These are phyloP conservation scores for Globisporangium okanoganense DNA, from an alignment of 352 stramenopile species.

Conservation along the genomic window DNA sequence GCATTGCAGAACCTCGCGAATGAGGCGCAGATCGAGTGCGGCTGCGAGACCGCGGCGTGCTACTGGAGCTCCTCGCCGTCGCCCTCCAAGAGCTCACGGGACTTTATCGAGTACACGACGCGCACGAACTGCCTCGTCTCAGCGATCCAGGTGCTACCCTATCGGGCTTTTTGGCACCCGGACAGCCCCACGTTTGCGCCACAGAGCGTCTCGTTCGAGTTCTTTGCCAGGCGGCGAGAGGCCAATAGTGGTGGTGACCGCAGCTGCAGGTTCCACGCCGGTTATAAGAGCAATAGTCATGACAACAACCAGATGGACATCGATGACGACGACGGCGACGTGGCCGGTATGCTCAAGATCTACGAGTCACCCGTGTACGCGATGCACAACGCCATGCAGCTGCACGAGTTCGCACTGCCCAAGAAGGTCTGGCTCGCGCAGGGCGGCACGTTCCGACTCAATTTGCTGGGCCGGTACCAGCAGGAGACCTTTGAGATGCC, in stretches of 20 bases:
- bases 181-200: slow-evolving; percentile 68
- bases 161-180: slow-evolving; percentile 76
- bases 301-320: background rate
- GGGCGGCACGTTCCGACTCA: slow-evolving; percentile 40
- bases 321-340: slow-evolving; percentile 7
- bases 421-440: slow-evolving; percentile 38
- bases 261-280: background rate
- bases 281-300: background rate
- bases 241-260: background rate
- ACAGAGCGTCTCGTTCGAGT: slow-evolving; percentile 46
- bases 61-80: slow-evolving; percentile 47
- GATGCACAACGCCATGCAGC: slow-evolving; percentile 62
- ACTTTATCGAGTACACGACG: slow-evolving; percentile 70
- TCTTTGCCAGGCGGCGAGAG: slow-evolving; percentile 24
- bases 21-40: slow-evolving; percentile 56
- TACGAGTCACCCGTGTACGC: slow-evolving; percentile 56
- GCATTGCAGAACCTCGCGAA: slow-evolving; percentile 40
- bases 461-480: slow-evolving; percentile 55
- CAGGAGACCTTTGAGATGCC: slow-evolving; percentile 44
- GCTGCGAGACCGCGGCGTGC: slow-evolving; percentile 57
- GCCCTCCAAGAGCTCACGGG: slow-evolving; percentile 17
- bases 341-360: background rate
- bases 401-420: slow-evolving; percentile 56
- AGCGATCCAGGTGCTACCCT: slow-evolving; percentile 56
- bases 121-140: slow-evolving; percentile 37